Evolutionary conservation across 2,329 filamentous ascomycete genomes (phyloP).

Genomic region (Hypocreales sp.): DNA sequence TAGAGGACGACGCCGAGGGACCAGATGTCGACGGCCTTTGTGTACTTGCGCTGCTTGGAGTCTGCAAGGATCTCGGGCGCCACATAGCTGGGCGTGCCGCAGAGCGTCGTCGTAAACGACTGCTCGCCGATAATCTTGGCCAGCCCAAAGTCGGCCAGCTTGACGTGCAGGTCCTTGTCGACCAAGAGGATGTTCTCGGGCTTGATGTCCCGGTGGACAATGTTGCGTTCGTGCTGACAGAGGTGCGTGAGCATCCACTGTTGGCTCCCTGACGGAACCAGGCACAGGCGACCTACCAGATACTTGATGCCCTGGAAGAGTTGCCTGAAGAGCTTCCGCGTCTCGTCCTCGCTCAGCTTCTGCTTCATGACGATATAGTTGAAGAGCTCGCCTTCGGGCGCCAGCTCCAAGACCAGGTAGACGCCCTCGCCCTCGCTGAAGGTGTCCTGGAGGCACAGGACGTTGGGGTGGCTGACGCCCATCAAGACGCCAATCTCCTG

Average conservation of each 20-base stretch:
- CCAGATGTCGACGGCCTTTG: conserved; percentile 91
- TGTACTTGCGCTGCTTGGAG: conserved; percentile 71
- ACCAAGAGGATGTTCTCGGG: conserved; percentile 88
- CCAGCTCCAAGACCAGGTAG: conserved; percentile 82
- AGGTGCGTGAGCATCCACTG: conserved; percentile 13
- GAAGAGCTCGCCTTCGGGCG: conserved; percentile 87
- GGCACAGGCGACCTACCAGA: too few relatives aligned
- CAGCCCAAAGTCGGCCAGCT: conserved; percentile 89
- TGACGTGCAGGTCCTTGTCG: conserved; percentile 73
- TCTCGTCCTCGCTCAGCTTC: conserved; percentile 71
- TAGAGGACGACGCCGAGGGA: conserved; percentile 95
- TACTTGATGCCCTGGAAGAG: conserved; percentile 92
- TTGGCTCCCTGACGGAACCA: too few relatives aligned
- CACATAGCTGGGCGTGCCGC: conserved; percentile 94
- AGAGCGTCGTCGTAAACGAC: conserved; percentile 91
- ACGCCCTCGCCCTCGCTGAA: conserved; percentile 86
- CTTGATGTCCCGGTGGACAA: conserved; percentile 96
- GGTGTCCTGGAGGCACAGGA: conserved; percentile 86
- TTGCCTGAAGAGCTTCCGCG: conserved; percentile 77
- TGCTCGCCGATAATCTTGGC: conserved; percentile 98
- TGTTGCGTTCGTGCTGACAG: conserved; percentile 82
- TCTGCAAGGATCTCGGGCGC: conserved; percentile 89
- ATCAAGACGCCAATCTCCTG: conserved; percentile 95
- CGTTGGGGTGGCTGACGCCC: conserved; percentile 89
- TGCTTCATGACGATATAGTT: conserved; percentile 86